phyloP scores from a whole-genome alignment of 1,139 yeast species.

The Candida sp. region DNA sequence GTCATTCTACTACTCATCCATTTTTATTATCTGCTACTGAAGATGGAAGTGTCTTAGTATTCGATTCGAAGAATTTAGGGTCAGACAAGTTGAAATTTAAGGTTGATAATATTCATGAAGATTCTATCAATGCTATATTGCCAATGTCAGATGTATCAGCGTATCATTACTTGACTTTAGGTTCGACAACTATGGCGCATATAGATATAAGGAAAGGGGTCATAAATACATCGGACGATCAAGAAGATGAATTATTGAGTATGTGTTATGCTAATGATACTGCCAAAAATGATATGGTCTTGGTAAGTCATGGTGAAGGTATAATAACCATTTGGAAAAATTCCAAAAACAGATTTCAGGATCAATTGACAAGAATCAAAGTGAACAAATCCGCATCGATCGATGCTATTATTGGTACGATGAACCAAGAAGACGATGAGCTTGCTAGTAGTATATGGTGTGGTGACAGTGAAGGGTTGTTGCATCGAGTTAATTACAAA shows the following conservation, averaged over 20 bases:
- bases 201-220: constrained; percentile 77
- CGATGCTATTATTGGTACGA: constrained; percentile 73
- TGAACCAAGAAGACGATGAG: constrained; percentile 62
- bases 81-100: constrained; percentile 34
- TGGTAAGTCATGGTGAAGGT: constrained; percentile 88
- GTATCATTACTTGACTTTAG: constrained; percentile 79
- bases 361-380: constrained; percentile 79
- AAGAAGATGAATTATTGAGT: constrained; percentile 85
- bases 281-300: constrained; percentile 57
- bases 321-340: constrained; percentile 87
- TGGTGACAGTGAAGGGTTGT: constrained; percentile 81
- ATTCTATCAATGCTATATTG: constrained; percentile 71
- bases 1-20: constrained; percentile 62
- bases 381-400: constrained; percentile 71
- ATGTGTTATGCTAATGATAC: constrained; percentile 65
- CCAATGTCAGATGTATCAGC: constrained; percentile 65
- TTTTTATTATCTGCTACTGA: constrained; percentile 79
- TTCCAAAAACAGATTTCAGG: constrained; percentile 61
- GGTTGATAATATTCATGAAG: constrained; percentile 61
- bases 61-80: constrained; percentile 52
- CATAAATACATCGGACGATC: constrained; percentile 72
- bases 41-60: constrained; percentile 59
- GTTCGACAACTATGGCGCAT: constrained; percentile 78
- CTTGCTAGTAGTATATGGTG: constrained; percentile 64
- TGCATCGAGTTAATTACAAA: constrained; percentile 65